Evolutionary conservation across 805 yeast species (phyloP).

Genomic region (Tetrapisispora fleetii): DNA sequence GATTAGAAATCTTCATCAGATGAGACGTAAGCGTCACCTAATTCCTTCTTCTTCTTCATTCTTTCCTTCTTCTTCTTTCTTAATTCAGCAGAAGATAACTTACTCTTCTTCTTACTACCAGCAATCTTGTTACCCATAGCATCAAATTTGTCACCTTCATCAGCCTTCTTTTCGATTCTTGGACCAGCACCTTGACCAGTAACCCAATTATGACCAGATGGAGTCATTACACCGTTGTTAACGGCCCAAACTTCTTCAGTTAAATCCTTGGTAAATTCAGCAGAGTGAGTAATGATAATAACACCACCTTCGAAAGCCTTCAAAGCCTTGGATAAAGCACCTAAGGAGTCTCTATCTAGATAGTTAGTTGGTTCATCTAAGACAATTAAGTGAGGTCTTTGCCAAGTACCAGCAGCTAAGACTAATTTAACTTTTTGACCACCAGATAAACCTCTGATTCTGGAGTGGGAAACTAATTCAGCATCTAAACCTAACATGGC

Average conservation of each 20-base stretch:
- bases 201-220: constrained; percentile 99
- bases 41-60: constrained; percentile 99
- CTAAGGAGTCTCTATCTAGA: constrained; percentile 98
- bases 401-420: constrained; percentile 99
- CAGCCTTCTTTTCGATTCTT: constrained; percentile 93
- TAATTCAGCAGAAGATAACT: constrained; percentile 96
- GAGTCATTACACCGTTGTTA: constrained; percentile 94
- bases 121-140: constrained; percentile 99
- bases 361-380: constrained; percentile 99
- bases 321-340: constrained; percentile 98
- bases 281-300: constrained; percentile 98
- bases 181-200: constrained; percentile 99
- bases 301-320: constrained; percentile 99
- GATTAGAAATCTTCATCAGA: constrained; percentile 81
- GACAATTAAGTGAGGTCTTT: constrained; percentile 98
- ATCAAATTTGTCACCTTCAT: constrained; percentile 96
- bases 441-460: constrained; percentile 99
- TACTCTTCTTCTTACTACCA: constrained; percentile 89
- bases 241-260: constrained; percentile 99
- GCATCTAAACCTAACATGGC: constrained; percentile 97
- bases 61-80: constrained; percentile 99
- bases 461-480: constrained; percentile 98
- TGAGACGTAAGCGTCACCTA: constrained; percentile 98
- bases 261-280: constrained; percentile 98
- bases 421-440: constrained; percentile 99